Conservation (phyloP, 2,329 filamentous ascomycete species). For the Amauroascus verrucosus region DNA sequence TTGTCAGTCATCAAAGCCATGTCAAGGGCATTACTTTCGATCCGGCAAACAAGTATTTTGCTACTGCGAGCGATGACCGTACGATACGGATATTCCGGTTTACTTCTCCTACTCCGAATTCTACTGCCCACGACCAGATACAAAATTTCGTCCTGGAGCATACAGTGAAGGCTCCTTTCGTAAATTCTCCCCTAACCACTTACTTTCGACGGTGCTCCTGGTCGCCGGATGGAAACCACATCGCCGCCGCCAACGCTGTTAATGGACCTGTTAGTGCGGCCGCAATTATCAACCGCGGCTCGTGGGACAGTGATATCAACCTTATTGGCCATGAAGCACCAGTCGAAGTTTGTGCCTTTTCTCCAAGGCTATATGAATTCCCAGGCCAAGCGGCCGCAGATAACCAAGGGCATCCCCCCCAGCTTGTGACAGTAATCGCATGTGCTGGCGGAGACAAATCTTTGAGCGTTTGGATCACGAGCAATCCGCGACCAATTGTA, state of each 20-base stretch:
- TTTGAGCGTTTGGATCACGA: slow-evolving; percentile 94
- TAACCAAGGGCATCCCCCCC: slow-evolving; percentile 32
- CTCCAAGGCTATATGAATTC: slow-evolving; percentile 73
- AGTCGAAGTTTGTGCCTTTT: slow-evolving; percentile 95
- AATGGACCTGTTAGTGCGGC: slow-evolving; percentile 97
- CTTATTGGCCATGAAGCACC: slow-evolving; percentile 94
- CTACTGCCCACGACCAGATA: slow-evolving; percentile 86
- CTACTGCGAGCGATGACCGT: slow-evolving; percentile 91
- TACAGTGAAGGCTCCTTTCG: slow-evolving; percentile 80
- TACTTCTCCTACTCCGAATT: slow-evolving; percentile 79
- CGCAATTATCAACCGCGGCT: slow-evolving; percentile 82
- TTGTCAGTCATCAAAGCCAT: slow-evolving; percentile 88
- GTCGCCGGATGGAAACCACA: slow-evolving; percentile 95
- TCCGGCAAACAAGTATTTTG: slow-evolving; percentile 97
- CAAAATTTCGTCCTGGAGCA: slow-evolving; percentile 93
- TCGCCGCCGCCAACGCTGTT: slow-evolving; percentile 90
- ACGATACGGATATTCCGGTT: slow-evolving; percentile 96
- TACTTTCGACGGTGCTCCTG: slow-evolving; percentile 96
- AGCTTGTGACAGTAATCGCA: slow-evolving; percentile 80
- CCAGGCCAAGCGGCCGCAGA: slow-evolving; percentile 43
- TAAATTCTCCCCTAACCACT: slow-evolving; percentile 84
- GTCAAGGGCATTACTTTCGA: slow-evolving; percentile 99
- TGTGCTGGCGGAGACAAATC: slow-evolving; percentile 96
- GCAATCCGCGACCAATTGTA: slow-evolving; percentile 79
- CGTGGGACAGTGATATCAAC: slow-evolving; percentile 95